Conservation (phyloP, 768 basidiomycete genomes). For the Sporobolomyces phaffii region DNA sequence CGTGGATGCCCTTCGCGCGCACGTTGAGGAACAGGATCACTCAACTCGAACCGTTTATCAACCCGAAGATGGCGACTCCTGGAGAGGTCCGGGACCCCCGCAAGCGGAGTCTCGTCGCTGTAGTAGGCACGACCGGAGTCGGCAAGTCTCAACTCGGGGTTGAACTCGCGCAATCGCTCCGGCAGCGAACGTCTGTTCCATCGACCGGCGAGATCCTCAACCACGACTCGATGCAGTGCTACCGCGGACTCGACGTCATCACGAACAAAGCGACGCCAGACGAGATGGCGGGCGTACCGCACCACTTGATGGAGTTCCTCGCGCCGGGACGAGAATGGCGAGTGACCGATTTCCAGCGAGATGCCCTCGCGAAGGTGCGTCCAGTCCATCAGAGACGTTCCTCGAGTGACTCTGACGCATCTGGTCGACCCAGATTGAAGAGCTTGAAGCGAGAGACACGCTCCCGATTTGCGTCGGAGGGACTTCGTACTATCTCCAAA, state of each 20-base stretch:
- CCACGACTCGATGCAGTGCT: constrained; percentile 96
- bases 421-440: constrained; percentile 62
- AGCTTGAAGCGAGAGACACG: constrained; percentile 58
- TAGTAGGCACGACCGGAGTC: constrained; percentile 89
- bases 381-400: not conserved
- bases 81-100: not conserved
- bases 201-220: constrained; percentile 63
- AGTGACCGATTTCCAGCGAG: constrained; percentile 78
- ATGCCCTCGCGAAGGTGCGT: constrained; percentile 70
- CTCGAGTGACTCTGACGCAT: not conserved
- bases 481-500: constrained; percentile 95
- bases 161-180: constrained; percentile 63
- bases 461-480: constrained; percentile 91
- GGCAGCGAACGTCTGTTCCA: not conserved
- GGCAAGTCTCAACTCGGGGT: constrained; percentile 91
- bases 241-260: constrained; percentile 80
- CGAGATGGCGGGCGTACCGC: constrained; percentile 74
- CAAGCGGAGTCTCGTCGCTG: constrained; percentile 55
- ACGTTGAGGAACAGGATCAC: not conserved
- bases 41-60: not conserved
- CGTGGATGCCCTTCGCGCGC: no score
- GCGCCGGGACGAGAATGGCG: constrained; percentile 78
- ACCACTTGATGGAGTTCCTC: constrained; percentile 83
- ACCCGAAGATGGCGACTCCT: not conserved
- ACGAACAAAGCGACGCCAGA: constrained; percentile 81